Conservation (phyloP, 225 moss, liverwort and hornwort species). For the Marchantia paleacea region DNA sequence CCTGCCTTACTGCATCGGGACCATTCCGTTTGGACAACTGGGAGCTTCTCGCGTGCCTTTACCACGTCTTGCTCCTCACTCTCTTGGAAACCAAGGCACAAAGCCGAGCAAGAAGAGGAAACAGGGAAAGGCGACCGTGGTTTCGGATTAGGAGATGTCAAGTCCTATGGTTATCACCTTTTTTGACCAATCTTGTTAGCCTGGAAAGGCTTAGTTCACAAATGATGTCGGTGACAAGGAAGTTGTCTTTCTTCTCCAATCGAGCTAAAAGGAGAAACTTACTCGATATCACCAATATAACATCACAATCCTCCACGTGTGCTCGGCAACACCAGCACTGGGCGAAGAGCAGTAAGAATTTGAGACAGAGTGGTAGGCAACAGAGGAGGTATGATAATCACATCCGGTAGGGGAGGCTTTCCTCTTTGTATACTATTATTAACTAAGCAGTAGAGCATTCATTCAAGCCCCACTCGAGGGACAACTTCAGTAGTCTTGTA, state of each 20-base stretch:
- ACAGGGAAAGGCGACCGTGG: constrained; percentile 28
- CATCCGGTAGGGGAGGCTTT: background rate
- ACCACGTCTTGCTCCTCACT: constrained; percentile 71
- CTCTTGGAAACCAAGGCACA: constrained; percentile 43
- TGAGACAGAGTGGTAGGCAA: background rate
- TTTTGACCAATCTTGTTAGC: background rate
- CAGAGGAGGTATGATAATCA: background rate
- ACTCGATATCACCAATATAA: background rate
- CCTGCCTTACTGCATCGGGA: constrained; percentile 51
- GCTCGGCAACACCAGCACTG: background rate
- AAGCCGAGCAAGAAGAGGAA: constrained; percentile 54
- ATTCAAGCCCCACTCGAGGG: background rate
- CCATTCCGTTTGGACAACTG: constrained; percentile 62
- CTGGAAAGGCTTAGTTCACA: background rate
- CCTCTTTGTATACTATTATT: constrained; percentile 6
- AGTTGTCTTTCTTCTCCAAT: background rate
- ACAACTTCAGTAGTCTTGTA: background rate
- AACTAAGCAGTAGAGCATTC: background rate
- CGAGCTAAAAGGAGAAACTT: background rate
- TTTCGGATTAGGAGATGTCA: constrained; percentile 11
- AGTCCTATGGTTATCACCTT: background rate
- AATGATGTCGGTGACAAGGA: constrained; percentile 9
- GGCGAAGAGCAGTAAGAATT: background rate
- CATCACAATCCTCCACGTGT: background rate
- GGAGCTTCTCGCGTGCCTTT: constrained; percentile 67